Percentiles rank a stretch among this genome's conserved stretches.
Evolutionary conservation across 331 rosid genomes (phyloP).

Genomic region (Acacia concinna): DNA sequence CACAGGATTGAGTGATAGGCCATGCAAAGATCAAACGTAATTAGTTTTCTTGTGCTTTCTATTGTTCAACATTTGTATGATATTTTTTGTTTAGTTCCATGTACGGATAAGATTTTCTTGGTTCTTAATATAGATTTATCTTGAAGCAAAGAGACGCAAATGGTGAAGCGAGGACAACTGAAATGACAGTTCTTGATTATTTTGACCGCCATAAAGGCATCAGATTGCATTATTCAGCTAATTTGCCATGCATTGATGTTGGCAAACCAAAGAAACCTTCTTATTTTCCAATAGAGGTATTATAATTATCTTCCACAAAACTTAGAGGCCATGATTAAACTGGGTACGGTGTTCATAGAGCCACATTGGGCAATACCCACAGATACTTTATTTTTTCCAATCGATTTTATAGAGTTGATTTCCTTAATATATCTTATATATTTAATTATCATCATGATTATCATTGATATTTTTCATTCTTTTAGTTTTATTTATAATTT

Average conservation of each 20-base stretch:
- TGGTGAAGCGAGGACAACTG: conserved; percentile 27
- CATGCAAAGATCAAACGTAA: conserved; percentile 39
- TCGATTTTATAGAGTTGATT: background rate
- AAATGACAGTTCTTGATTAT: conserved; percentile 38
- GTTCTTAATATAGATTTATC: conserved; percentile 28
- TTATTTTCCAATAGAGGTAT: conserved; percentile 51
- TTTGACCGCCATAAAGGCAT: conserved; percentile 21
- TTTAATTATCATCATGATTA: background rate
- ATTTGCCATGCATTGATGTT: conserved; percentile 47
- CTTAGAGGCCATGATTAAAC: no score
- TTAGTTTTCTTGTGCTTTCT: background rate
- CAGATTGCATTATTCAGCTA: conserved; percentile 11
- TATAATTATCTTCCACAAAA: no score
- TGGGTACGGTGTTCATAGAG: no score
- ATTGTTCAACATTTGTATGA: background rate
- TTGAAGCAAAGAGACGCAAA: conserved; percentile 14
- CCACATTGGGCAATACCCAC: no score
- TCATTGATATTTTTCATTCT: background rate
- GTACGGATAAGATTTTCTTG: background rate
- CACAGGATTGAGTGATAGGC: conserved; percentile 38
- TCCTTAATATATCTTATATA: background rate
- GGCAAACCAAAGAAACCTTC: conserved; percentile 40
- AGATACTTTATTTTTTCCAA: no score
- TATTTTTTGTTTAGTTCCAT: background rate
- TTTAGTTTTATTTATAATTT: background rate